Conservation (phyloP, 306 rosid species). For the Prosopis cineraria region DNA sequence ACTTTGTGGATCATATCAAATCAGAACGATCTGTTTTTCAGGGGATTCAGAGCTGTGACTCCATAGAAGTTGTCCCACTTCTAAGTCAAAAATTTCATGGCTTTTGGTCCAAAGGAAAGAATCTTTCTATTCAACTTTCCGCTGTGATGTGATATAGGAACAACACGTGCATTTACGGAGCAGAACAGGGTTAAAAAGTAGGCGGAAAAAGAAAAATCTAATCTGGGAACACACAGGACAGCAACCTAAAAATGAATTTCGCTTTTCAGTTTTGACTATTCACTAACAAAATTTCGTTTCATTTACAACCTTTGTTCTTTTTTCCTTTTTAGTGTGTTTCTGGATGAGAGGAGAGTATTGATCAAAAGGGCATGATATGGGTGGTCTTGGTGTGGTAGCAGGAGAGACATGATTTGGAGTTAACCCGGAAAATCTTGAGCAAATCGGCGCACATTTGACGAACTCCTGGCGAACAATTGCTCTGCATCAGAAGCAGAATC, state of each 20-base stretch:
- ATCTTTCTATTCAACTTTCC: neutral
- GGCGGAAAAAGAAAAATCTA: neutral
- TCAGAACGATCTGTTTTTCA: neutral
- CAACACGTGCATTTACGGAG: neutral
- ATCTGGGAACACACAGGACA: neutral
- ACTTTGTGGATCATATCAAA: neutral
- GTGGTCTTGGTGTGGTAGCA: constrained; percentile 83
- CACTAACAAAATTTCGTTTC: constrained; percentile 65
- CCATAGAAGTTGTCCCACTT: neutral
- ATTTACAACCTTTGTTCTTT: constrained; percentile 49
- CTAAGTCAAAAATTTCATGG: neutral
- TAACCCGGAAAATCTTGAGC: constrained; percentile 76
- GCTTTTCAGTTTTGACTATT: constrained; percentile 40
- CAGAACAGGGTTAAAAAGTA: neutral
- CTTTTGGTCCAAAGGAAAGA: neutral
- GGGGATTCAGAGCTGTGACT: neutral
- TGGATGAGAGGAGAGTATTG: neutral
- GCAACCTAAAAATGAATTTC: constrained; percentile 37
- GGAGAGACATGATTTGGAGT: constrained; percentile 66
- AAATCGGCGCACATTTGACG: constrained; percentile 84
- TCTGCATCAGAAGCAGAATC: constrained; percentile 87
- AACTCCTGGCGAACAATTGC: constrained; percentile 70
- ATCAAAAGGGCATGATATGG: constrained; percentile 91
- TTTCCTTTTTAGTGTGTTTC: too few relatives aligned
- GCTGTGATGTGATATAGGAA: neutral